phyloP scores from a whole-genome alignment of 2,329 filamentous ascomycete genomes.

The Stylonectria norvegica region DNA sequence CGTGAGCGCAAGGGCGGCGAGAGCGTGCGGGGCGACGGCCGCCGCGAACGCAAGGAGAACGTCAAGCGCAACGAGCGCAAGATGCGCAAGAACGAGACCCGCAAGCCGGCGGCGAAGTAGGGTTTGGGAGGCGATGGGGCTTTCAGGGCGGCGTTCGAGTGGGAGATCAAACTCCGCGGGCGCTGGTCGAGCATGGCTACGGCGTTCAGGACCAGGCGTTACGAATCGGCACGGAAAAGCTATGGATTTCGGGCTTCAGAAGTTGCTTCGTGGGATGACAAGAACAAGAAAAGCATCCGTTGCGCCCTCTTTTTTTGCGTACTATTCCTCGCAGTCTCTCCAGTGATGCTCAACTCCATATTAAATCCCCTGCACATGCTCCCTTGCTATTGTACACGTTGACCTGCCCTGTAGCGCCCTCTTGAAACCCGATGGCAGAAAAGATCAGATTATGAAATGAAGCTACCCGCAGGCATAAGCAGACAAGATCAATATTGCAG shows the following conservation, averaged over 20 bases:
- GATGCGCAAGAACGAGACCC: conserved; percentile 61
- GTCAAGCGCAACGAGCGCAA: conserved; percentile 68
- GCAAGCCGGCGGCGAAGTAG: conserved; percentile 20
- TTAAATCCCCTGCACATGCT: conserved; percentile 18
- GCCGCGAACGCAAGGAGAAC: conserved; percentile 63
- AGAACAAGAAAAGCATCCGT: conserved; percentile 12
- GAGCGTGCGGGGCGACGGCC: conserved; percentile 58
- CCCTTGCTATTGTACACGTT: conserved; percentile 21
- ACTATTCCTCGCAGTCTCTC: conserved; percentile 16
- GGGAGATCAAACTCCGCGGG: conserved; percentile 9
- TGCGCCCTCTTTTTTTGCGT: conserved; percentile 15
- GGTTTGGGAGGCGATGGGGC: conserved; percentile 9
- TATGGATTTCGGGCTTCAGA: conserved; percentile 15
- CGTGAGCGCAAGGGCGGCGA: conserved; percentile 59
- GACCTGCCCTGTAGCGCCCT: conserved; percentile 6
- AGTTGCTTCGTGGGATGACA: conserved; percentile 18
- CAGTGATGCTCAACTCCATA: conserved; percentile 17
- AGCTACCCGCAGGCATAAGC: too few relatives aligned
- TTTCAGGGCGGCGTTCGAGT: conserved; percentile 5
- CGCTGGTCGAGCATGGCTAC: conserved; percentile 20
- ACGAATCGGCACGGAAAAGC: conserved; percentile 25
- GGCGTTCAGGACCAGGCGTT: conserved; percentile 32
- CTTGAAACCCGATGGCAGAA: conserved; percentile 14
- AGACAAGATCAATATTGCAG: too few relatives aligned
- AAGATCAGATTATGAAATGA: too few relatives aligned